Conservation (phyloP, 352 stramenopile species). For the Phytophthora agathidicida region DNA sequence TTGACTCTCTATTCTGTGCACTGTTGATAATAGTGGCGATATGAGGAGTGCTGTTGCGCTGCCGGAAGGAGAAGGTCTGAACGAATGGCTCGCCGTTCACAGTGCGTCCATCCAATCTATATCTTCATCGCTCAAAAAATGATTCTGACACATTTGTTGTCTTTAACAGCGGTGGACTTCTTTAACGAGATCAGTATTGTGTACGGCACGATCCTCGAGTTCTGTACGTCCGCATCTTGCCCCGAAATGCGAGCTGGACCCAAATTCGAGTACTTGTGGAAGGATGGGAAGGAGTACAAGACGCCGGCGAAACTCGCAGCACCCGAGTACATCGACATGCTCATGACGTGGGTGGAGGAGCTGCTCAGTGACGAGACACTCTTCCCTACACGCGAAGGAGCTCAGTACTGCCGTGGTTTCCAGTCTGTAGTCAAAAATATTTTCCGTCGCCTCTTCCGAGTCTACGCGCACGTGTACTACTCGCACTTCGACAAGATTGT, state of each 20-base stretch:
- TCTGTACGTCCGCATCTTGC: constrained; percentile 72
- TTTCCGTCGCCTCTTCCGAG: constrained; percentile 95
- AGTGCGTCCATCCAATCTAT: constrained; percentile 44
- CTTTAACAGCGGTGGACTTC: constrained; percentile 88
- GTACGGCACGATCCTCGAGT: constrained; percentile 91
- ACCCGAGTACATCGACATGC: constrained; percentile 92
- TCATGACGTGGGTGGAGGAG: constrained; percentile 93
- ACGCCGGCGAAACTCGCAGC: constrained; percentile 71
- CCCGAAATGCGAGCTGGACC: constrained; percentile 77
- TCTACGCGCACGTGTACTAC: constrained; percentile 98
- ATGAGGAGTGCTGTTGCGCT: constrained; percentile 68
- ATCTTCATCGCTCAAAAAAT: not conserved
- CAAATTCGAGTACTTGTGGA: constrained; percentile 93
- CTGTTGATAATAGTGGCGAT: constrained; percentile 50
- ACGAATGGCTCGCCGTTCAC: constrained; percentile 94
- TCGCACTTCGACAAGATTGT: constrained; percentile 96
- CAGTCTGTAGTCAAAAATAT: constrained; percentile 90
- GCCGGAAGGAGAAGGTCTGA: constrained; percentile 83
- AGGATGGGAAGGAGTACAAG: constrained; percentile 78
- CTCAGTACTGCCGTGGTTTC: constrained; percentile 86
- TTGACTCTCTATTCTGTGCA: not conserved
- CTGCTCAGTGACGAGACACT: constrained; percentile 83
- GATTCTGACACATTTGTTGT: not conserved
- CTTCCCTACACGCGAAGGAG: constrained; percentile 73
- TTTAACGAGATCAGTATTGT: constrained; percentile 95